Percentiles rank a stretch among this genome's conserved stretches.
Evolutionary conservation across 177 flowering plant genomes (phyloP).

Genomic region (Vitis hybrid): DNA sequence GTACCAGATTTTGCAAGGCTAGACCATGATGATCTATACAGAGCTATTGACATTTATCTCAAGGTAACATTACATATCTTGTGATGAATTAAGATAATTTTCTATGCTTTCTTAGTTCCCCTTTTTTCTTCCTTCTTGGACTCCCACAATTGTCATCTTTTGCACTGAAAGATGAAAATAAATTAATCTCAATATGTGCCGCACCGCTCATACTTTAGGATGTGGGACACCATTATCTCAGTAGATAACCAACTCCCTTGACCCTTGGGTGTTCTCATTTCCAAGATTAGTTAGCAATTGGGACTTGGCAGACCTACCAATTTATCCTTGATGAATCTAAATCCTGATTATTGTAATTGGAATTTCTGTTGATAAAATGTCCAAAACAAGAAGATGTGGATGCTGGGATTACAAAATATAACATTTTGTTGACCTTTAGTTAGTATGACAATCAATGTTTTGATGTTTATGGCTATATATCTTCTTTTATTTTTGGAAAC

Average conservation of each 20-base stretch:
- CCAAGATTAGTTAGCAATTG: slow-evolving; percentile 16
- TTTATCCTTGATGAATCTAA: neutral
- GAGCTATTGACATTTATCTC: slow-evolving; percentile 74
- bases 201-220: slow-evolving; percentile 7
- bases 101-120: no score
- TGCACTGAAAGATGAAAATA: no score
- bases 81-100: no score
- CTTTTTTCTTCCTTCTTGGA: no score
- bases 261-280: slow-evolving; percentile 20
- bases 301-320: slow-evolving; percentile 23
- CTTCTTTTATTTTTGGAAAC: neutral
- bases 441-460: no score
- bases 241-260: slow-evolving; percentile 43
- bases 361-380: no score
- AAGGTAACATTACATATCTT: slow-evolving; percentile 48
- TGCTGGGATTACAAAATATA: no score
- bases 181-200: no score
- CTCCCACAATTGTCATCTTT: no score
- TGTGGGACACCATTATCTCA: slow-evolving; percentile 20
- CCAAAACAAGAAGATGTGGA: no score
- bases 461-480: neutral
- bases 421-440: no score
- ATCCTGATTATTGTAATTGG: neutral
- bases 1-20: slow-evolving; percentile 72
- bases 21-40: slow-evolving; percentile 81